These are phyloP conservation scores for Plasmopara halstedii DNA, from an alignment of 352 stramenopile genomes.

Conservation along the genomic window DNA sequence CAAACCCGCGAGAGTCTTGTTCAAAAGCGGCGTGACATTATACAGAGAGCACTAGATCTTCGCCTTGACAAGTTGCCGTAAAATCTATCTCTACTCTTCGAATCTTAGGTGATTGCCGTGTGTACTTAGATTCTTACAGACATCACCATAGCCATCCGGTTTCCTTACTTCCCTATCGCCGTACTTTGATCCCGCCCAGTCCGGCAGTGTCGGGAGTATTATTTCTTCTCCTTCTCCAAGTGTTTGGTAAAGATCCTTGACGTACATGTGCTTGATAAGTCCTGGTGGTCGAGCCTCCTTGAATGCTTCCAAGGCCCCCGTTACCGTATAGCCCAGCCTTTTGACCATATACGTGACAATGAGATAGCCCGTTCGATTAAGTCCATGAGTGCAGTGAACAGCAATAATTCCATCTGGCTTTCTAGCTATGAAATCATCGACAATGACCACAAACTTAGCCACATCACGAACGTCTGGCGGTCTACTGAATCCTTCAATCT, in stretches of 20 bases:
- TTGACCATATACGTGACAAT: slow-evolving; percentile 70
- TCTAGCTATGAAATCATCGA: slow-evolving; percentile 47
- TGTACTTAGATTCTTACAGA: neutral
- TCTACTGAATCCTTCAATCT: slow-evolving; percentile 61
- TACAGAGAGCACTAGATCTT: slow-evolving; percentile 26
- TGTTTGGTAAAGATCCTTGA: slow-evolving; percentile 57
- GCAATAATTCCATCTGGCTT: slow-evolving; percentile 41
- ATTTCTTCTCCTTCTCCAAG: slow-evolving; percentile 36
- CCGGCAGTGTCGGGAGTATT: slow-evolving; percentile 43
- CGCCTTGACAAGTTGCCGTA: slow-evolving; percentile 27
- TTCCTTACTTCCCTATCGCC: slow-evolving; percentile 12
- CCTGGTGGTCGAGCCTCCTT: slow-evolving; percentile 47
- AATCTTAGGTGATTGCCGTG: slow-evolving; percentile 1
- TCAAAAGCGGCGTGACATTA: slow-evolving; percentile 29
- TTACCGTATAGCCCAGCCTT: slow-evolving; percentile 34
- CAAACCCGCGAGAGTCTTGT: slow-evolving; percentile 29
- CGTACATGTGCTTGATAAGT: slow-evolving; percentile 81
- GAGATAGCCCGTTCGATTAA: slow-evolving; percentile 75
- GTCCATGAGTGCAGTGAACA: slow-evolving; percentile 73
- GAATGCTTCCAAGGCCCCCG: slow-evolving; percentile 61
- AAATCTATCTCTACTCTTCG: neutral
- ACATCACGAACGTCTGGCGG: slow-evolving; percentile 46
- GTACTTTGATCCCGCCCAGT: slow-evolving; percentile 67
- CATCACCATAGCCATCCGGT: neutral
- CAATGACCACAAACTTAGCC: slow-evolving; percentile 48